These are phyloP conservation scores for Globisporangium mamillatum DNA, from an alignment of 352 stramenopile species.

Conservation along the genomic window DNA sequence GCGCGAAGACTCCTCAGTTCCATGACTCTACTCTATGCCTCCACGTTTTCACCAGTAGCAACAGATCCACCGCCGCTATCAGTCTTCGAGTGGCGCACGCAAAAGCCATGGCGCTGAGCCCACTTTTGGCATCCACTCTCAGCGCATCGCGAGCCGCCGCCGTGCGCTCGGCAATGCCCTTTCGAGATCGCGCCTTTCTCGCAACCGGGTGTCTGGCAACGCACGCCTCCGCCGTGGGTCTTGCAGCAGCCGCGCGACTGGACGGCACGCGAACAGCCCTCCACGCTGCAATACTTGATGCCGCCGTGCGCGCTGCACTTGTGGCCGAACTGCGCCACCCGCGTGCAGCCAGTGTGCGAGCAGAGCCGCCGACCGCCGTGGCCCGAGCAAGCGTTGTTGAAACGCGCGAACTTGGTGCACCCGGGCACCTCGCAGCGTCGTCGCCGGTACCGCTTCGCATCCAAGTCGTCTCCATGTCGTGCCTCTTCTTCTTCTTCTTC, in stretches of 20 bases:
- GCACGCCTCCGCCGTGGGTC: slow-evolving; percentile 81
- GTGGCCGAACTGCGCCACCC: slow-evolving; percentile 75
- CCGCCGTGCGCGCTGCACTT: slow-evolving; percentile 80
- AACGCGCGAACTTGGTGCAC: slow-evolving; percentile 77
- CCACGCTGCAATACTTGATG: slow-evolving; percentile 70
- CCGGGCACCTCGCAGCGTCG: slow-evolving; percentile 62
- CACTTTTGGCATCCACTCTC: slow-evolving; percentile 66
- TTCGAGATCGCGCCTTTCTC: slow-evolving; percentile 85
- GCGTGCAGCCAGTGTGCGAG: slow-evolving; percentile 59
- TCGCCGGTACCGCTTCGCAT: slow-evolving; percentile 59
- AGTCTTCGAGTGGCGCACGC: slow-evolving; percentile 70
- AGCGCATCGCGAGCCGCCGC: slow-evolving; percentile 75
- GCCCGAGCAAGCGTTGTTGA: slow-evolving; percentile 72
- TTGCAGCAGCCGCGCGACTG: slow-evolving; percentile 86
- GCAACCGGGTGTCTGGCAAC: slow-evolving; percentile 74
- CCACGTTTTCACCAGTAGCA: slow-evolving; percentile 1
- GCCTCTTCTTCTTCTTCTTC: neutral
- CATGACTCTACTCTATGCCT: neutral
- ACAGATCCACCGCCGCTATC: slow-evolving; percentile 6
- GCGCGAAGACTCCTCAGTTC: neutral
- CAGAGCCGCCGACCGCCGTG: slow-evolving; percentile 73
- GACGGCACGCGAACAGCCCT: slow-evolving; percentile 68
- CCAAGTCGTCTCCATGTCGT: slow-evolving; percentile 4
- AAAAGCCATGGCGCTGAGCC: slow-evolving; percentile 72
- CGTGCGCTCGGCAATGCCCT: slow-evolving; percentile 79